Evolutionary conservation across 306 rosid species (phyloP).

Genomic region (Fragaria nilgerrensis): DNA sequence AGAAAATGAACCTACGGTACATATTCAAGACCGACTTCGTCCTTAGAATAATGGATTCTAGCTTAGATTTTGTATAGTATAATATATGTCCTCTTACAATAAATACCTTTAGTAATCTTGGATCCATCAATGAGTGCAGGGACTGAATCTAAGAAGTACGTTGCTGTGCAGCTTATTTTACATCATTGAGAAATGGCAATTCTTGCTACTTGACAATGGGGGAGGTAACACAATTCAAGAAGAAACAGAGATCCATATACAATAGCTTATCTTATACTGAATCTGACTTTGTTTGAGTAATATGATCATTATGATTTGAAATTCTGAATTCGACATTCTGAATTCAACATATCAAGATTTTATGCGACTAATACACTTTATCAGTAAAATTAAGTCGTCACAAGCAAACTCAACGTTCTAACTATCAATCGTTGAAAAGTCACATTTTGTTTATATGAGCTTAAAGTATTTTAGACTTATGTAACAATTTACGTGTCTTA

Average conservation of each 20-base stretch:
- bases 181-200: not conserved
- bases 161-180: not conserved
- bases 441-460: too few relatives aligned
- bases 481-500: too few relatives aligned
- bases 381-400: too few relatives aligned
- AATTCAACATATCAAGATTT: too few relatives aligned
- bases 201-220: not conserved
- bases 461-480: too few relatives aligned
- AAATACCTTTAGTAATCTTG: conserved; percentile 8
- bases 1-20: not conserved
- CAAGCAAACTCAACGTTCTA: too few relatives aligned
- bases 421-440: too few relatives aligned
- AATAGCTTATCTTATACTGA: too few relatives aligned
- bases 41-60: not conserved
- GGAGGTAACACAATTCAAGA: not conserved
- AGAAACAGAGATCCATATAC: not conserved
- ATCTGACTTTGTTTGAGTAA: too few relatives aligned
- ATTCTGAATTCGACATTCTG: too few relatives aligned
- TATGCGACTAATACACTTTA: too few relatives aligned
- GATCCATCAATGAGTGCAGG: conserved; percentile 36
- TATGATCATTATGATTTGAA: too few relatives aligned
- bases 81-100: not conserved
- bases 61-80: not conserved
- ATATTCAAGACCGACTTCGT: conserved; percentile 6
- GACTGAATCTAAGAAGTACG: conserved; percentile 26